Percentiles rank a stretch among this genome's conserved stretches.
These are phyloP conservation scores for Erucastrum elatum DNA, from an alignment of 345 rosid species.

Conservation along the genomic window DNA sequence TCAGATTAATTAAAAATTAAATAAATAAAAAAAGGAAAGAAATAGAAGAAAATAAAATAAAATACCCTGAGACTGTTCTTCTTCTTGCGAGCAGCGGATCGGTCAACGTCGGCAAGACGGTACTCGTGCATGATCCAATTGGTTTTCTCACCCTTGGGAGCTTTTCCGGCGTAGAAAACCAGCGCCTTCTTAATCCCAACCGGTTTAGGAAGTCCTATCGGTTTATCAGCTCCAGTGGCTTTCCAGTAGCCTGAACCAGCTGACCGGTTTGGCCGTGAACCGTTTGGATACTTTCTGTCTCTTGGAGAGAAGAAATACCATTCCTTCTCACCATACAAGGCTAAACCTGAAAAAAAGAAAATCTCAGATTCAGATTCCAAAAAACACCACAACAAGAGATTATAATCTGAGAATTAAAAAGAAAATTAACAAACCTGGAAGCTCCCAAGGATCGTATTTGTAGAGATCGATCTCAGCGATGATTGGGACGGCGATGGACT, in stretches of 20 bases:
- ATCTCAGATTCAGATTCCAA: constrained; percentile 1
- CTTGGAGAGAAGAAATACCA: constrained; percentile 95
- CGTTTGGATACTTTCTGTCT: constrained; percentile 91
- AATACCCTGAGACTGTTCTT: constrained; percentile 80
- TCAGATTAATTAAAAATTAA: background rate
- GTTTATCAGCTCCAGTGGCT: constrained; percentile 98
- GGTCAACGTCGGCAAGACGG: constrained; percentile 92
- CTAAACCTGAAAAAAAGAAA: constrained; percentile 48
- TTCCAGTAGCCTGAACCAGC: constrained; percentile 96
- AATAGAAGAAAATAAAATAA: background rate
- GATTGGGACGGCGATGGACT: constrained; percentile 69
- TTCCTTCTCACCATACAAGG: constrained; percentile 88
- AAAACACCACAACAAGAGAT: background rate
- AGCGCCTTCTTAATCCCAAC: constrained; percentile 92
- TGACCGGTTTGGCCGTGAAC: constrained; percentile 89
- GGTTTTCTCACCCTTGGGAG: constrained; percentile 88
- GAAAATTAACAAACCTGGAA: constrained; percentile 62
- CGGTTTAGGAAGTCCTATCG: constrained; percentile 79
- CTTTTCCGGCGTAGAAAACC: constrained; percentile 91
- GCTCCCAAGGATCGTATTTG: constrained; percentile 87
- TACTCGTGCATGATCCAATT: constrained; percentile 99
- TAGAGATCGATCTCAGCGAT: constrained; percentile 88
- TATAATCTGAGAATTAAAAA: background rate
- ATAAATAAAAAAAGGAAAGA: background rate
- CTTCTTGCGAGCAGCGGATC: constrained; percentile 75